phyloP scores from a whole-genome alignment of 2,329 filamentous ascomycete species.

The Apiospora phragmitis region DNA sequence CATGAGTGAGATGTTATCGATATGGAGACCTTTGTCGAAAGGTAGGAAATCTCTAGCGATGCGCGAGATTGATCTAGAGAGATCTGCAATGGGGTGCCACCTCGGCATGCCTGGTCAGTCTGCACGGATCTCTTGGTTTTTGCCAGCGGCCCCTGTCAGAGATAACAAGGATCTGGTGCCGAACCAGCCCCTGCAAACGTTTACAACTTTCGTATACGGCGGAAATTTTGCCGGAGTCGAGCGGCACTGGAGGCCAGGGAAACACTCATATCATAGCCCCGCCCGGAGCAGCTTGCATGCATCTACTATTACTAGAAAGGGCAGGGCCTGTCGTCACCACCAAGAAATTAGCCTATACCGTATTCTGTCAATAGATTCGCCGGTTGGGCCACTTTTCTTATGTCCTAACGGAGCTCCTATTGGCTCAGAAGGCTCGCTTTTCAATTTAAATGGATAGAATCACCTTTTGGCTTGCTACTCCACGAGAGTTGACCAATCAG shows the following conservation, averaged over 20 bases:
- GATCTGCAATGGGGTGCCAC: not conserved
- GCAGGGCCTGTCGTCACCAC: not conserved
- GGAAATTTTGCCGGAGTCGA: not conserved
- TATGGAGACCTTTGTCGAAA: not conserved
- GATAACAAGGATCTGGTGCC: not conserved
- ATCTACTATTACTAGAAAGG: not conserved
- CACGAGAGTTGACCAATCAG: too few relatives aligned
- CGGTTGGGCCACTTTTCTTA: too few relatives aligned
- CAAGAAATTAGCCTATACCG: not conserved
- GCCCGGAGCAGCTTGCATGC: not conserved
- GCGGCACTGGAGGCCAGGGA: not conserved
- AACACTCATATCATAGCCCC: not conserved
- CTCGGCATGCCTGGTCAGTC: not conserved
- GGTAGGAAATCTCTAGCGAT: not conserved
- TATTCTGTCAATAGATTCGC: too few relatives aligned
- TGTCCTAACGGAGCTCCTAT: too few relatives aligned
- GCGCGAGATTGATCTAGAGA: not conserved
- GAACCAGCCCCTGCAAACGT: not conserved
- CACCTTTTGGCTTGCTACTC: too few relatives aligned
- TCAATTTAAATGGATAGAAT: too few relatives aligned
- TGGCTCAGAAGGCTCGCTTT: too few relatives aligned
- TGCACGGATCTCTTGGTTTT: not conserved
- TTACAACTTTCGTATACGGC: not conserved
- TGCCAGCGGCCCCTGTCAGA: not conserved
- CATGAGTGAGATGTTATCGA: not conserved